phyloP scores from a whole-genome alignment of 1,139 yeast species.

The Candida tetrigidarum region DNA sequence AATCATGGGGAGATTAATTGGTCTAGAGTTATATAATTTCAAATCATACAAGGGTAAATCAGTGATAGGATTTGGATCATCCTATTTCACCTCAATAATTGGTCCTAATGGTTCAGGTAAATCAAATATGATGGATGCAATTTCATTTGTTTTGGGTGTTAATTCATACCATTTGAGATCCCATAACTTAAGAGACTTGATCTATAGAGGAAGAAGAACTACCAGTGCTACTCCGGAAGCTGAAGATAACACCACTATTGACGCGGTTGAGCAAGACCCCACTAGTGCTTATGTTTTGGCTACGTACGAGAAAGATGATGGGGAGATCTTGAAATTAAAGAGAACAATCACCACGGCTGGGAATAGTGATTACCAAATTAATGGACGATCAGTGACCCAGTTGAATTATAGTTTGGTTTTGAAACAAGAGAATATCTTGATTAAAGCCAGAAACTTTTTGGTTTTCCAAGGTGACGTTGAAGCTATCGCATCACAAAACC shows the following conservation, averaged over 20 bases:
- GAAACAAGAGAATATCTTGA: conserved; percentile 81
- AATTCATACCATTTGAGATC: conserved; percentile 80
- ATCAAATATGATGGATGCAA: conserved; percentile 98
- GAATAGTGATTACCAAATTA: conserved; percentile 68
- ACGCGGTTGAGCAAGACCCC: conserved; percentile 43
- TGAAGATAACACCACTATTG: conserved; percentile 20
- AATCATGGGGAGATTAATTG: conserved; percentile 77
- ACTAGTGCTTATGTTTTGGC: conserved; percentile 81
- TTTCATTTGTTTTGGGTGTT: conserved; percentile 92
- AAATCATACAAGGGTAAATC: conserved; percentile 86
- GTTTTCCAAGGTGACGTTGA: conserved; percentile 99
- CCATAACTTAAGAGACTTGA: conserved; percentile 69
- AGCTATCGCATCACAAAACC: conserved; percentile 86
- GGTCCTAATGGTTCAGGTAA: conserved; percentile 99
- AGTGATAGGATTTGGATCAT: conserved; percentile 78
- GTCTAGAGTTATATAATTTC: conserved; percentile 80
- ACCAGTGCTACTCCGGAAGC: conserved; percentile 15
- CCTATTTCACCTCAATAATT: conserved; percentile 86
- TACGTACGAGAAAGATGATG: conserved; percentile 66
- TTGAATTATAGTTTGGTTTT: conserved; percentile 67
- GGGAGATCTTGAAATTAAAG: conserved; percentile 54
- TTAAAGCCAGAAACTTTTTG: conserved; percentile 88
- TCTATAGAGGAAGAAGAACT: conserved; percentile 68
- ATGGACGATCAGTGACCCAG: conserved; percentile 65
- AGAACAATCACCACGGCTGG: conserved; percentile 62